phyloP scores from a whole-genome alignment of 2,329 filamentous ascomycete genomes.

The Verticillium longisporum region DNA sequence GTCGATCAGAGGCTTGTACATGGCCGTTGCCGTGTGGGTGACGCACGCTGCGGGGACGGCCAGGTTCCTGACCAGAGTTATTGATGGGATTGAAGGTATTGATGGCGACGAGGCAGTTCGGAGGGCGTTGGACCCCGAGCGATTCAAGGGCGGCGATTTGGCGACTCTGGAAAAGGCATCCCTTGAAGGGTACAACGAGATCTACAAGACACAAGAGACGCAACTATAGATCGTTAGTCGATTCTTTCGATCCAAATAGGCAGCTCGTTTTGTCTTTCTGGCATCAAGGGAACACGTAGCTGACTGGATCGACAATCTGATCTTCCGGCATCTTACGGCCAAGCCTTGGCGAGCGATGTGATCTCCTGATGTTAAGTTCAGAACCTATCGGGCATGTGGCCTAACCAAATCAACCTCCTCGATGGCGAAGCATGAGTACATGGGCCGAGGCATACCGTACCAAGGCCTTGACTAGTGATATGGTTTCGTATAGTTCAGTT shows the following conservation, averaged over 20 bases:
- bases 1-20: background rate
- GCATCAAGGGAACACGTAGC: too few species aligned
- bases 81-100: background rate
- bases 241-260: background rate
- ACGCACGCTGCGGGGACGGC: slow-evolving; percentile 4
- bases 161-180: background rate
- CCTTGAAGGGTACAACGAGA: slow-evolving; percentile 2
- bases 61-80: background rate
- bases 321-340: too few species aligned
- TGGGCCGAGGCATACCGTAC: too few species aligned
- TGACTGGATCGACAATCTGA: too few species aligned
- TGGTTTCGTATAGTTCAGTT: too few species aligned
- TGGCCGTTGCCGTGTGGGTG: slow-evolving; percentile 5
- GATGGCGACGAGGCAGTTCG: background rate
- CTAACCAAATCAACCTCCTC: too few species aligned
- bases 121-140: background rate
- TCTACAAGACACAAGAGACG: slow-evolving; percentile 3
- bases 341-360: too few species aligned
- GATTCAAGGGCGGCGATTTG: background rate
- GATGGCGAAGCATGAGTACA: too few species aligned
- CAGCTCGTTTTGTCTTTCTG: background rate
- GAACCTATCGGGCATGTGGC: too few species aligned
- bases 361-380: too few species aligned
- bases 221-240: background rate
- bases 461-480: too few species aligned